A percentile compares a stretch with the other conserved stretches of the same genome.
Evolutionary conservation across 2,329 filamentous ascomycete genomes (phyloP).

Genomic region (Cytospora leucostoma): DNA sequence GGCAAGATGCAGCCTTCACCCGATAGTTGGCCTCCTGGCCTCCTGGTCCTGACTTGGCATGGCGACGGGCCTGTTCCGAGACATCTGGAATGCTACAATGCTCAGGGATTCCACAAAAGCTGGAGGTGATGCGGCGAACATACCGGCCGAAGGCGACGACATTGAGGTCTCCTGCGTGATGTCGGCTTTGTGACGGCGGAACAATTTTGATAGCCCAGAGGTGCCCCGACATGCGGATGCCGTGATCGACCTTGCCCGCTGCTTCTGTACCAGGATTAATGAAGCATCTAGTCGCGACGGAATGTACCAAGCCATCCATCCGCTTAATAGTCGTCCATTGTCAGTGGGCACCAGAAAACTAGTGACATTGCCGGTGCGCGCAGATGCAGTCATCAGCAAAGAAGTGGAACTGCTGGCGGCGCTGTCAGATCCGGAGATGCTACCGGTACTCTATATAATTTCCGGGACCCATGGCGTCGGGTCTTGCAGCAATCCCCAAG

Average conservation of each 20-base stretch:
- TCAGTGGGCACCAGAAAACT: conserved; percentile 70
- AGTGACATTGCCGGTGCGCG: conserved; percentile 68
- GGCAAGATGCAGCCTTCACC: too few relatives aligned
- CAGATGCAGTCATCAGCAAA: conserved; percentile 56
- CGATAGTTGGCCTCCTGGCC: too few relatives aligned
- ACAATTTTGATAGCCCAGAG: conserved; percentile 58
- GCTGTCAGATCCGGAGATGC: conserved; percentile 62
- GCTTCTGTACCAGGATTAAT: conserved; percentile 64
- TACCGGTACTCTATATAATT: conserved; percentile 51
- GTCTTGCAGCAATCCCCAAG: conserved; percentile 59
- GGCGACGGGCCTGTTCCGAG: conserved; percentile 71
- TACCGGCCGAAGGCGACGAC: conserved; percentile 62
- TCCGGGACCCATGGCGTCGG: conserved; percentile 58
- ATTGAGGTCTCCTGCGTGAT: conserved; percentile 60
- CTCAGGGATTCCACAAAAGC: conserved; percentile 65
- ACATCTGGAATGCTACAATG: conserved; percentile 48
- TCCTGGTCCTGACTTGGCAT: conserved; percentile 56
- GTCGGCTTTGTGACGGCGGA: conserved; percentile 76
- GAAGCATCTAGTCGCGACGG: conserved; percentile 54
- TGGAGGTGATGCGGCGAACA: conserved; percentile 60
- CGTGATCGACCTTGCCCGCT: conserved; percentile 72
- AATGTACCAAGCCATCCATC: conserved; percentile 60
- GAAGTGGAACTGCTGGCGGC: conserved; percentile 61
- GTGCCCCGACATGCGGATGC: conserved; percentile 61
- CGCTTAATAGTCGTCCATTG: conserved; percentile 72